phyloP scores from a whole-genome alignment of 2,329 filamentous ascomycete species.

The Verticillium klebahnii region DNA sequence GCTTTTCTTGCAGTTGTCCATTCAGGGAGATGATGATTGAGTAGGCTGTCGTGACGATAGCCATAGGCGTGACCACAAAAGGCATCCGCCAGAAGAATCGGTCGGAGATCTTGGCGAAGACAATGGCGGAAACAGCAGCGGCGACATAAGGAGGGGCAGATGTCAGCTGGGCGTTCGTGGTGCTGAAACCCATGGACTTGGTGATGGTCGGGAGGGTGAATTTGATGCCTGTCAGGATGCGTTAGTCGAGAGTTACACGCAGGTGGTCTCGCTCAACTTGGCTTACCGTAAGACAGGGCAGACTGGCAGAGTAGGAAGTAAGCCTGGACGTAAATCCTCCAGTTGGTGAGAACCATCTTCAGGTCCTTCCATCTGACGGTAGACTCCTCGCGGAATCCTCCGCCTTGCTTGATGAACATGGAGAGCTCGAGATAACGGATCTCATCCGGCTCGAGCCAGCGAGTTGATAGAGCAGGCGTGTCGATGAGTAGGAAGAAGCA shows the following conservation, averaged over 20 bases:
- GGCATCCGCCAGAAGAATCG: slow-evolving; percentile 58
- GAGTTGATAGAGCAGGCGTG: slow-evolving; percentile 24
- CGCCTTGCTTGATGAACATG: slow-evolving; percentile 24
- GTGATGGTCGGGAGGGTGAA: slow-evolving; percentile 22
- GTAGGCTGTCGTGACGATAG: slow-evolving; percentile 10
- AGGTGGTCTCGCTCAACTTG: neutral
- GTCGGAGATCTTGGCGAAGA: slow-evolving; percentile 62
- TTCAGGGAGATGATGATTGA: slow-evolving; percentile 9
- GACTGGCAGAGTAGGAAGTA: slow-evolving; percentile 19
- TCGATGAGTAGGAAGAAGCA: slow-evolving; percentile 43
- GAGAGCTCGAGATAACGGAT: slow-evolving; percentile 21
- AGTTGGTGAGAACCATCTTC: slow-evolving; percentile 21
- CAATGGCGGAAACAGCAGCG: slow-evolving; percentile 58
- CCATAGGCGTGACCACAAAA: slow-evolving; percentile 10
- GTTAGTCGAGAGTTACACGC: neutral
- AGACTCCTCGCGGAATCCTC: slow-evolving; percentile 11
- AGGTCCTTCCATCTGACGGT: slow-evolving; percentile 17
- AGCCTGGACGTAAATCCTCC: slow-evolving; percentile 21
- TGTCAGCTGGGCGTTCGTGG: slow-evolving; percentile 36
- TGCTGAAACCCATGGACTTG: slow-evolving; percentile 15
- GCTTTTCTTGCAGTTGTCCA: slow-evolving; percentile 6
- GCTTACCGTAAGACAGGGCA: neutral
- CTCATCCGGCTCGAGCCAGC: slow-evolving; percentile 30
- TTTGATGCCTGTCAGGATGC: slow-evolving; percentile 8
- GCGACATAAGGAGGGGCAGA: slow-evolving; percentile 56